Percentiles rank a stretch among this genome's conserved stretches.
Conservation (phyloP, 2,329 filamentous ascomycete genomes). For the Fusarium subtropicale region DNA sequence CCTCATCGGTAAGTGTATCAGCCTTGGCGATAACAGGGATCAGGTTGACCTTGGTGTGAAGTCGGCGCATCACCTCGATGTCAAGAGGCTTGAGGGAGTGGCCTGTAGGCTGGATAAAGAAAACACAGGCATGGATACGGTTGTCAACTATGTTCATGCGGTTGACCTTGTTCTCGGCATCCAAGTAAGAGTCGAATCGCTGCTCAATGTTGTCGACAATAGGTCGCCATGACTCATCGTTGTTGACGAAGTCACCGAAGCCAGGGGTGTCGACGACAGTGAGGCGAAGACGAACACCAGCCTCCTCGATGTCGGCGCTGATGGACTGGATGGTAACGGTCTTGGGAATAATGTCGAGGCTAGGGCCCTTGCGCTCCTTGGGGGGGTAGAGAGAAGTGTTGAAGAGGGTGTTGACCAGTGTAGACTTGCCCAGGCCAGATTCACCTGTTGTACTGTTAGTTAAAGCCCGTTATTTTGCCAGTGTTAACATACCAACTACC, state of each 20-base stretch:
- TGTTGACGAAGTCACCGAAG: conserved; percentile 99
- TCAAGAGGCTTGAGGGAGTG: conserved; percentile 98
- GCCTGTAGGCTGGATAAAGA: conserved; percentile 99
- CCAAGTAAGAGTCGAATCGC: conserved; percentile 97
- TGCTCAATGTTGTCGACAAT: conserved; percentile 99
- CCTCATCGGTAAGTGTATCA: conserved; percentile 96
- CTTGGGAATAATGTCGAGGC: conserved; percentile 98
- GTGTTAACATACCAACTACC: conserved; percentile 86
- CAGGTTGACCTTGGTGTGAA: conserved; percentile 99
- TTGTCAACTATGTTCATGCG: conserved; percentile 99
- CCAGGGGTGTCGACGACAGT: conserved; percentile 98
- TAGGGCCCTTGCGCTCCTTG: conserved; percentile 97
- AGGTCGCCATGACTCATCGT: conserved; percentile 98
- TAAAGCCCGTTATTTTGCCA: background rate
- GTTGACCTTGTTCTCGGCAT: conserved; percentile 99
- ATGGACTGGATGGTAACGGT: conserved; percentile 95
- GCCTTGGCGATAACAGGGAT: conserved; percentile 99
- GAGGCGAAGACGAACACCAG: conserved; percentile 93
- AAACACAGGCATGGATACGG: conserved; percentile 97
- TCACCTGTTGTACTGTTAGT: conserved; percentile 73
- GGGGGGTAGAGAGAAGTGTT: conserved; percentile 99
- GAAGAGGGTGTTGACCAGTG: conserved; percentile 98
- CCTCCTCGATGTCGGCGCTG: conserved; percentile 97
- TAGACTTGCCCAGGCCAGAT: conserved; percentile 99
- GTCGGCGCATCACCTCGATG: conserved; percentile 98